phyloP scores from a whole-genome alignment of 345 rosid genomes.

The Zanthoxylum bungeanum region DNA sequence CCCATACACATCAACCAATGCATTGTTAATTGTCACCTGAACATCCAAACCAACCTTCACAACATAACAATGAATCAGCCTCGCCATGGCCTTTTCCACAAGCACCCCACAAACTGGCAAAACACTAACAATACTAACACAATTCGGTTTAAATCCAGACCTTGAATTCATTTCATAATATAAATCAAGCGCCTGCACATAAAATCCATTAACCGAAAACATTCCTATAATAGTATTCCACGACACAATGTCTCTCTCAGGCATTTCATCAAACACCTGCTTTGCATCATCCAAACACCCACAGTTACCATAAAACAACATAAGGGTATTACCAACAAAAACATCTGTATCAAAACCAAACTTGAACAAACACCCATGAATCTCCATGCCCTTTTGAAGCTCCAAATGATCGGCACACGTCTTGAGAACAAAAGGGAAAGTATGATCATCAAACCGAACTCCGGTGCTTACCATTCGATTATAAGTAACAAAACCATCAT shows the following conservation, averaged over 20 bases:
- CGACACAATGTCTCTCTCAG: constrained; percentile 40
- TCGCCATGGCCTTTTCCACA: constrained; percentile 23
- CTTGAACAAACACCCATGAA: constrained; percentile 53
- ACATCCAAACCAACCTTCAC: constrained; percentile 40
- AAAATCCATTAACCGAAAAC: constrained; percentile 29
- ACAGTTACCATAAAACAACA: constrained; percentile 34
- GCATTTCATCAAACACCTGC: constrained; percentile 49
- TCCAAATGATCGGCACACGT: constrained; percentile 33
- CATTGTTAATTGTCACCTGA: constrained; percentile 37
- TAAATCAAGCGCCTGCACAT: constrained; percentile 28
- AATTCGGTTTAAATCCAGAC: constrained; percentile 35
- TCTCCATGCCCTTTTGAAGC: constrained; percentile 50
- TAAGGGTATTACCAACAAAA: constrained; percentile 41
- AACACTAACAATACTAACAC: constrained; percentile 36
- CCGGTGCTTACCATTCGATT: constrained; percentile 38
- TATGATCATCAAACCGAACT: constrained; percentile 44
- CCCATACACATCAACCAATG: constrained; percentile 48
- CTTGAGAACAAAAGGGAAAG: constrained; percentile 48
- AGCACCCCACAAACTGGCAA: constrained; percentile 42
- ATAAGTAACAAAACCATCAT: constrained; percentile 32
- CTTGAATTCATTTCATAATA: constrained; percentile 28
- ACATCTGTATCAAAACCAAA: constrained; percentile 42
- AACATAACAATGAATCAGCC: constrained; percentile 38
- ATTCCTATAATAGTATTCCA: constrained; percentile 41
- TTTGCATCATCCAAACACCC: constrained; percentile 21